A percentile compares a stretch with the other conserved stretches of the same genome.
Evolutionary conservation across 306 rosid genomes (phyloP).

Genomic region (Acacia confusa): DNA sequence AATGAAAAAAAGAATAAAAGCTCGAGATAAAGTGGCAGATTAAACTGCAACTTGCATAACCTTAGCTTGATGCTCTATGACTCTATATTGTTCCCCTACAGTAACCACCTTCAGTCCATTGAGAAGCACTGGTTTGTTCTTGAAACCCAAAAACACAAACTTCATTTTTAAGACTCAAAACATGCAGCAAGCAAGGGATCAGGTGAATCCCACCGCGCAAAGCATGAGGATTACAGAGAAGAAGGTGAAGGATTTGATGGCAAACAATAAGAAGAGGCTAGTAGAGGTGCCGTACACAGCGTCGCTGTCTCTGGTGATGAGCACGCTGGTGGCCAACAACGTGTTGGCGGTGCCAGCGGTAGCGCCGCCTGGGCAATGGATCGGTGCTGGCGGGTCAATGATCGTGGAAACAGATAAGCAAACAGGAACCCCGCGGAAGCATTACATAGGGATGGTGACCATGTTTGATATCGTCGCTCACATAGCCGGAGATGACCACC

Average conservation of each 20-base stretch:
- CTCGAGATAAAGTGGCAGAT: neutral
- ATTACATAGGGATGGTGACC: constrained; percentile 85
- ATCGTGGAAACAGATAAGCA: constrained; percentile 77
- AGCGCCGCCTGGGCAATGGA: constrained; percentile 92
- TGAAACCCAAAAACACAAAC: neutral
- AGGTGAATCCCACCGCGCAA: constrained; percentile 13
- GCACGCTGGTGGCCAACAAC: constrained; percentile 57
- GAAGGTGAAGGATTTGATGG: constrained; percentile 65
- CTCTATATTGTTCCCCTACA: neutral
- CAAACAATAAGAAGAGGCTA: constrained; percentile 47
- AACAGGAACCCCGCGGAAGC: constrained; percentile 61
- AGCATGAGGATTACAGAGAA: constrained; percentile 36
- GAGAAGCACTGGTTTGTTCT: neutral
- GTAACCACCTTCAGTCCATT: neutral
- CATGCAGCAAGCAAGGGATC: constrained; percentile 42
- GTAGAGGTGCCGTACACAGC: constrained; percentile 90
- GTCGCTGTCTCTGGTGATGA: constrained; percentile 66
- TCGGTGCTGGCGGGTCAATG: constrained; percentile 90
- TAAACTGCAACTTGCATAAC: neutral
- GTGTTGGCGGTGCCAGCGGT: constrained; percentile 80
- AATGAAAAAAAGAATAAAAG: neutral
- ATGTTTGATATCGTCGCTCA: constrained; percentile 84
- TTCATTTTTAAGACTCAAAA: neutral
- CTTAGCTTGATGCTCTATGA: neutral
- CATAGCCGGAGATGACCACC: constrained; percentile 64